A percentile compares a stretch with the other conserved stretches of the same genome.
These are phyloP conservation scores for Climacium dendroides DNA, from an alignment of 225 moss, liverwort and hornwort species.

Conservation along the genomic window DNA sequence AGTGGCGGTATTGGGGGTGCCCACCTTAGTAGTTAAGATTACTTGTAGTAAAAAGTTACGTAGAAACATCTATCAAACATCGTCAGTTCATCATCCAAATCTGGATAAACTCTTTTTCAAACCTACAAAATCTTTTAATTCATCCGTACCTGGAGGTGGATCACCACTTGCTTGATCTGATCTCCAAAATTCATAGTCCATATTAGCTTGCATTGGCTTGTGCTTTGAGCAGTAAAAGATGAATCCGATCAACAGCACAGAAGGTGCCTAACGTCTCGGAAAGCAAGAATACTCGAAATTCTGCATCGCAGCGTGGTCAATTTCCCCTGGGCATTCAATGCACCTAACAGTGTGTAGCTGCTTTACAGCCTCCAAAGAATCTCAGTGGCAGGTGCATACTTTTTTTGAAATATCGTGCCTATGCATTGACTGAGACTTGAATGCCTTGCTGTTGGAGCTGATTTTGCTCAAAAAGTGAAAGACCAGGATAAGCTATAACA, in stretches of 20 bases:
- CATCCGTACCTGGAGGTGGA: conserved; percentile 16
- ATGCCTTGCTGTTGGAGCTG: conserved; percentile 1
- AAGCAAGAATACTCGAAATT: conserved; percentile 48
- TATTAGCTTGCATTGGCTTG: background rate
- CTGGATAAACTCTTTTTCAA: background rate
- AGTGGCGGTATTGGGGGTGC: background rate
- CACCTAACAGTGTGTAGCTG: conserved; percentile 29
- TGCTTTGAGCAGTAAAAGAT: conserved; percentile 25
- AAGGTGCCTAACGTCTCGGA: conserved; percentile 41
- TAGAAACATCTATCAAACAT: background rate
- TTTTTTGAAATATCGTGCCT: background rate
- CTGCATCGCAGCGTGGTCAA: conserved; percentile 43
- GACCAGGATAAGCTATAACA: conserved; percentile 59
- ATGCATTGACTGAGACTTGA: conserved; percentile 3
- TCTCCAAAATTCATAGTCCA: conserved; percentile 42
- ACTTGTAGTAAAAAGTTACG: background rate
- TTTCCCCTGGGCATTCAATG: conserved; percentile 34
- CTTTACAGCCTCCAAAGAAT: conserved; percentile 38
- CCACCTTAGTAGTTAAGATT: background rate
- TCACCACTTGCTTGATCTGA: conserved; percentile 36
- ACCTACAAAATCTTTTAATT: background rate
- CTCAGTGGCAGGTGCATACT: conserved; percentile 28
- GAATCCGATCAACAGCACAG: conserved; percentile 40
- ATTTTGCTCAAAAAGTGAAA: conserved; percentile 55
- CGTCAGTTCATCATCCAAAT: background rate